phyloP scores from a whole-genome alignment of 345 rosid species.

The Camelina neglecta region DNA sequence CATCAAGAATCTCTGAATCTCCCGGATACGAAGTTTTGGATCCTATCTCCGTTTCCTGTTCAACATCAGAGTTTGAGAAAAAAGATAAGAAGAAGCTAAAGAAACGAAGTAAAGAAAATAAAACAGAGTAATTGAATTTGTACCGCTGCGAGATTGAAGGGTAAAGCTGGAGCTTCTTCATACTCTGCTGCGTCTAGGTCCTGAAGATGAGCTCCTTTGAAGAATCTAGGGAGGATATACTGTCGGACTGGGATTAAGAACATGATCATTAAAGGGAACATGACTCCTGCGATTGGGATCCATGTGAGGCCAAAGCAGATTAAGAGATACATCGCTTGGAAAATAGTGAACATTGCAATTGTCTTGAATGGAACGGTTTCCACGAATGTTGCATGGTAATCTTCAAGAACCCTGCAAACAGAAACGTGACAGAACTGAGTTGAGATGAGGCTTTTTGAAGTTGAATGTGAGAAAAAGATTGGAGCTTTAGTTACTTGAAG shows the following conservation, averaged over 20 bases:
- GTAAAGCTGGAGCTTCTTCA: constrained; percentile 93
- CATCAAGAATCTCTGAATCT: constrained; percentile 82
- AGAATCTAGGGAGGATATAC: constrained; percentile 85
- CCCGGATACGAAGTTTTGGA: constrained; percentile 58
- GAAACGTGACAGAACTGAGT: neutral
- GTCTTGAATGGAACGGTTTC: constrained; percentile 94
- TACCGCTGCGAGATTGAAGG: constrained; percentile 60
- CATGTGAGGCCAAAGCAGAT: constrained; percentile 92
- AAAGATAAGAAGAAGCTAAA: neutral
- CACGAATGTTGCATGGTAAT: constrained; percentile 79
- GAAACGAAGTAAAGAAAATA: neutral
- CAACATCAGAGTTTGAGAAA: neutral
- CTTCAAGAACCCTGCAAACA: constrained; percentile 77
- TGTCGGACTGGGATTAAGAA: constrained; percentile 89
- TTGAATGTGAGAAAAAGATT: constrained; percentile 16
- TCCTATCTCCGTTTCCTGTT: constrained; percentile 66
- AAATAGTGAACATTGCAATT: constrained; percentile 76
- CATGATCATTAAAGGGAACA: constrained; percentile 97
- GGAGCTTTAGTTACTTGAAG: constrained; percentile 68
- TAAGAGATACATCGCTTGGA: constrained; percentile 79
- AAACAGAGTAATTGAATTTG: constrained; percentile 10
- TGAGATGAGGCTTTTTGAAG: constrained; percentile 25
- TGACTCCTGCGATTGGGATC: constrained; percentile 92
- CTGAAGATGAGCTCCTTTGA: constrained; percentile 83
- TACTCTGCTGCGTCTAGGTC: constrained; percentile 96